Percentiles rank a stretch among this genome's conserved stretches.
Evolutionary conservation across 192 early-diverging fungal species (phyloP).

Genomic region (Fimicolochytrium jonesii): DNA sequence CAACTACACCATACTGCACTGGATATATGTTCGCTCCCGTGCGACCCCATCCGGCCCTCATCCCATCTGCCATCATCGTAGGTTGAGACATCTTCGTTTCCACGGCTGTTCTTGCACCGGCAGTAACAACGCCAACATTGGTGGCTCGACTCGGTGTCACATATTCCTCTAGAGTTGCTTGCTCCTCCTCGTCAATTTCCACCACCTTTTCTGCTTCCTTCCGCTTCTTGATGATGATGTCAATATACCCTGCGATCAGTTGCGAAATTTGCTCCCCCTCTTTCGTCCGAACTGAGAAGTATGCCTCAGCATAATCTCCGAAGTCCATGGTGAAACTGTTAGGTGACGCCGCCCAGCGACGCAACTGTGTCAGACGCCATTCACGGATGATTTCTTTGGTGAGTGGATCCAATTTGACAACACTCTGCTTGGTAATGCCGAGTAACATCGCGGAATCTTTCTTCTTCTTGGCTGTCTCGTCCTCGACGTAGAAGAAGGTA

Average conservation of each 20-base stretch:
- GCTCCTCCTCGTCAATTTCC: constrained; percentile 52
- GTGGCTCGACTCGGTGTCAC: constrained; percentile 40
- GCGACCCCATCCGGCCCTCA: constrained; percentile 29
- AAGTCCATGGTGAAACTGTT: constrained; percentile 61
- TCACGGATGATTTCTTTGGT: constrained; percentile 52
- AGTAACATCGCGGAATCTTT: constrained; percentile 42
- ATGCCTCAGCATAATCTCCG: constrained; percentile 55
- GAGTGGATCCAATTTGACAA: constrained; percentile 48
- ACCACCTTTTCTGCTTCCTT: constrained; percentile 50
- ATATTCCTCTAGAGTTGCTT: constrained; percentile 52
- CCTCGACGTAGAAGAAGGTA: constrained; percentile 56
- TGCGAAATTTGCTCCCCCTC: constrained; percentile 60
- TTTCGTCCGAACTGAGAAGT: constrained; percentile 51
- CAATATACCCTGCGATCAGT: constrained; percentile 60
- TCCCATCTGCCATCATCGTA: constrained; percentile 26
- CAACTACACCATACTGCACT: constrained; percentile 14
- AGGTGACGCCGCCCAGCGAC: constrained; percentile 52
- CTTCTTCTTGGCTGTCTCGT: constrained; percentile 40
- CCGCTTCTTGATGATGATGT: constrained; percentile 57
- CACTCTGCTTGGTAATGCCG: constrained; percentile 52
- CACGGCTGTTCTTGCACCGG: constrained; percentile 32
- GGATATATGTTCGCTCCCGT: neutral
- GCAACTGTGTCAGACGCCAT: constrained; percentile 53
- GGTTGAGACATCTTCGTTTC: constrained; percentile 27
- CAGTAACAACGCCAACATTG: constrained; percentile 33